phyloP scores from a whole-genome alignment of 1,284 basidiomycete species.

The Papiliotrema nemorosa region DNA sequence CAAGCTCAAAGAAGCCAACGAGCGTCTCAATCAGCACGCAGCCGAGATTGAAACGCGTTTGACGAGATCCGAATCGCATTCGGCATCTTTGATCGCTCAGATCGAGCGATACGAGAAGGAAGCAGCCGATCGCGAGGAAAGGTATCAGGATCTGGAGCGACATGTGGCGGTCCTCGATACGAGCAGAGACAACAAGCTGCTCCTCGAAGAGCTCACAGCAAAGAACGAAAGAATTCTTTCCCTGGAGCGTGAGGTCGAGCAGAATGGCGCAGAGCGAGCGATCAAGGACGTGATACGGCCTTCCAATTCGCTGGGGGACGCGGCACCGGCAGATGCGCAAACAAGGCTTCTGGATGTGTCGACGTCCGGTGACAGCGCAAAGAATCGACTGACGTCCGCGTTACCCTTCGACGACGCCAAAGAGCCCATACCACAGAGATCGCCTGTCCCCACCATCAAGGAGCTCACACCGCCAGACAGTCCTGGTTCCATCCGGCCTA shows the following conservation, averaged over 20 bases:
- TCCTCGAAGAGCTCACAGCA: slow-evolving; percentile 68
- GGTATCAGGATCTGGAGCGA: slow-evolving; percentile 63
- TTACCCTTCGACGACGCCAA: slow-evolving; percentile 2
- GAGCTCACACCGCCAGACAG: slow-evolving; percentile 20
- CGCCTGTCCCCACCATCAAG: slow-evolving; percentile 5
- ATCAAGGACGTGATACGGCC: slow-evolving; percentile 16
- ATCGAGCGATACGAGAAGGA: slow-evolving; percentile 77
- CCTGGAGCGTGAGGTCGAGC: slow-evolving; percentile 66
- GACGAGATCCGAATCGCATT: slow-evolving; percentile 70
- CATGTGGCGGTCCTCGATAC: slow-evolving; percentile 67
- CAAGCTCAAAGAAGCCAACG: slow-evolving; percentile 71
- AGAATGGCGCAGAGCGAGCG: slow-evolving; percentile 56
- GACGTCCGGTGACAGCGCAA: not conserved
- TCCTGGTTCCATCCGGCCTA: slow-evolving; percentile 1
- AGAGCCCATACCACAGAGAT: slow-evolving; percentile 1
- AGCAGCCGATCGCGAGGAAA: slow-evolving; percentile 64
- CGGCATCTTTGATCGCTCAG: slow-evolving; percentile 62
- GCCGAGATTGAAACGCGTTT: slow-evolving; percentile 82
- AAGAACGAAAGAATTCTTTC: slow-evolving; percentile 69
- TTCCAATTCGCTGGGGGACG: slow-evolving; percentile 7
- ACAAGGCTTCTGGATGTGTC: slow-evolving; percentile 8
- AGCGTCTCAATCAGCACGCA: slow-evolving; percentile 73
- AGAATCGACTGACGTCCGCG: not conserved
- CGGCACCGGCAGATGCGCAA: slow-evolving; percentile 14
- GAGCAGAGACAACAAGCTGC: slow-evolving; percentile 59